Conservation (phyloP, 257 asterid species). For the Solanum megistacrolobum region DNA sequence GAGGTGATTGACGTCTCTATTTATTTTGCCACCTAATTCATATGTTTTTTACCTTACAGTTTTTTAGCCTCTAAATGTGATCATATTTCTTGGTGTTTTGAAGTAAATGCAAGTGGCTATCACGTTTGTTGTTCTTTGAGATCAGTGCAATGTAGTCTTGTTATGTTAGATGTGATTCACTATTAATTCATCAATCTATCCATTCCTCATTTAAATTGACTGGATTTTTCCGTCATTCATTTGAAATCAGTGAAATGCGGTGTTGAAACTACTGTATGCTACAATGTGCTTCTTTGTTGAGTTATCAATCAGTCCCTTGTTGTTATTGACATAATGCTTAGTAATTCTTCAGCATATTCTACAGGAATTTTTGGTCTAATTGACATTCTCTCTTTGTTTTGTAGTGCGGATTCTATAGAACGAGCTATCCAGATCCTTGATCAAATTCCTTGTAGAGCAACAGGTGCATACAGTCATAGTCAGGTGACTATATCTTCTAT, state of each 20-base stretch:
- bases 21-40: background rate
- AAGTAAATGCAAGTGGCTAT: background rate
- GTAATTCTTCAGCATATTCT: background rate
- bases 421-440: conserved; percentile 82
- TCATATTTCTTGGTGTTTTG: background rate
- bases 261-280: background rate
- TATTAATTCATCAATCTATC: background rate
- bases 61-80: background rate
- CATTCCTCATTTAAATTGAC: background rate
- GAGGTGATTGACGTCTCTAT: background rate
- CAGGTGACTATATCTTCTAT: conserved; percentile 35
- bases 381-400: background rate
- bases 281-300: background rate
- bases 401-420: conserved; percentile 82
- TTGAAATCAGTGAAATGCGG: background rate
- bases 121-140: background rate
- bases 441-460: conserved; percentile 94
- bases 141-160: background rate
- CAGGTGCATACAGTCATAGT: conserved; percentile 98
- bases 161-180: background rate
- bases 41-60: background rate
- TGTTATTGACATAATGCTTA: background rate
- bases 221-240: background rate
- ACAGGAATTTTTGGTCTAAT: background rate
- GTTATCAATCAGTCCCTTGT: background rate